Evolutionary conservation across 2,329 filamentous ascomycete genomes (phyloP).

Genomic region (Paraphaeosphaeria sporulosa): DNA sequence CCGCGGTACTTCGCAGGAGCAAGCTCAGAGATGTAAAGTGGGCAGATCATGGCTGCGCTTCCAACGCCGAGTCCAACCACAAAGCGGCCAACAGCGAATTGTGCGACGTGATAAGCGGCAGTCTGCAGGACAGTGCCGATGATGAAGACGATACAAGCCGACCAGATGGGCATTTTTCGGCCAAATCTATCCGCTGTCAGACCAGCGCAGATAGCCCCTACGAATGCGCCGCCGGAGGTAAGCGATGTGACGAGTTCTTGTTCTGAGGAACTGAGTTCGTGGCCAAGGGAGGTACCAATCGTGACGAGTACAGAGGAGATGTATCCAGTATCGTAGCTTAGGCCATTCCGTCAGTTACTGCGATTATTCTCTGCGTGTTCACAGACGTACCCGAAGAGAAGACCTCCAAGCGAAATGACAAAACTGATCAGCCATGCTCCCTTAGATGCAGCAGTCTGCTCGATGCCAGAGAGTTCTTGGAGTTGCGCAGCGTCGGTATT

Average conservation of each 20-base stretch:
- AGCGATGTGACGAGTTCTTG: slow-evolving; percentile 51
- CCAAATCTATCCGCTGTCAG: slow-evolving; percentile 46
- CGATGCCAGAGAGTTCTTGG: slow-evolving; percentile 34
- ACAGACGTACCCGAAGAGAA: slow-evolving; percentile 28
- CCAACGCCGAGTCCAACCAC: slow-evolving; percentile 43
- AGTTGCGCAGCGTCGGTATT: slow-evolving; percentile 27
- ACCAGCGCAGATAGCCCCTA: slow-evolving; percentile 48
- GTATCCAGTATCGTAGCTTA: slow-evolving; percentile 47
- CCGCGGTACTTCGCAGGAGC: slow-evolving; percentile 45
- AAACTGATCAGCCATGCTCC: slow-evolving; percentile 40
- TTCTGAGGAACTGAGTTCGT: slow-evolving; percentile 40
- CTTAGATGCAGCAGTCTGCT: slow-evolving; percentile 36
- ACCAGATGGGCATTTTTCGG: slow-evolving; percentile 40
- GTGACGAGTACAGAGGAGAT: slow-evolving; percentile 50
- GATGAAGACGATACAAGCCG: slow-evolving; percentile 38
- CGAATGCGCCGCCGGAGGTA: slow-evolving; percentile 47
- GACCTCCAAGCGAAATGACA: slow-evolving; percentile 37
- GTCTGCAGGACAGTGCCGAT: slow-evolving; percentile 41
- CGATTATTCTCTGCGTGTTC: no score
- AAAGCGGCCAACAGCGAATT: slow-evolving; percentile 40
- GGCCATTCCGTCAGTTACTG: no score
- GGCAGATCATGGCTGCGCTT: slow-evolving; percentile 41
- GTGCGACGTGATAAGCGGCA: slow-evolving; percentile 32
- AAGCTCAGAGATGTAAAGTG: slow-evolving; percentile 40
- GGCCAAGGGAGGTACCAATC: slow-evolving; percentile 44